Evolutionary conservation across 805 yeast genomes (phyloP).

Genomic region (Saturnispora quitensis): DNA sequence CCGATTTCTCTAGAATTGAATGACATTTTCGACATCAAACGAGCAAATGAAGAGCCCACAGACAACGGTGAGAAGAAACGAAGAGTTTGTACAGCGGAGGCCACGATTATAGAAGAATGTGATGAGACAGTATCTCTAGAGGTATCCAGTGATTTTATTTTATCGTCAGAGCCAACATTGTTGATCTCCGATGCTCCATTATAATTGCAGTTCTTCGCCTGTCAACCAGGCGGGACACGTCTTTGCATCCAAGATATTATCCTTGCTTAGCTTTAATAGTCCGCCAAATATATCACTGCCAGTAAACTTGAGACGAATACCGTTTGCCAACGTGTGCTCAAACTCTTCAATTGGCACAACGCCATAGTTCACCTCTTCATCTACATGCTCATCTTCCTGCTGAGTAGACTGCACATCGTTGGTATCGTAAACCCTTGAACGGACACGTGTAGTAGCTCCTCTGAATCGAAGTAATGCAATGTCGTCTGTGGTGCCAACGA

Average conservation of each 20-base stretch:
- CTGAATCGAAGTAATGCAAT: slow-evolving; percentile 53
- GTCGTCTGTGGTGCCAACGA: slow-evolving; percentile 14
- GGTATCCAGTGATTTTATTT: neutral
- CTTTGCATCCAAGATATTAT: slow-evolving; percentile 41
- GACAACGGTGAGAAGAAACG: neutral
- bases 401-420: neutral
- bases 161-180: neutral
- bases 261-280: slow-evolving; percentile 53
- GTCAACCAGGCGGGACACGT: slow-evolving; percentile 67
- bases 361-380: slow-evolving; percentile 25
- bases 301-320: slow-evolving; percentile 30
- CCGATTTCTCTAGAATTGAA: neutral
- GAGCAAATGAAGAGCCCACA: neutral
- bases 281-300: slow-evolving; percentile 79
- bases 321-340: slow-evolving; percentile 30
- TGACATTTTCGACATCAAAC: neutral
- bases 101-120: neutral
- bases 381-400: slow-evolving; percentile 10
- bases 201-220: slow-evolving; percentile 46
- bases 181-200: slow-evolving; percentile 1
- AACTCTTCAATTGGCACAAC: slow-evolving; percentile 50
- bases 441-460: slow-evolving; percentile 41
- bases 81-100: neutral
- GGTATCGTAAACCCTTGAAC: slow-evolving; percentile 12
- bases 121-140: neutral